Base-by-base conservation (phyloP, 2,329 filamentous ascomycete species). In the Sporothrix humicola region DNA sequence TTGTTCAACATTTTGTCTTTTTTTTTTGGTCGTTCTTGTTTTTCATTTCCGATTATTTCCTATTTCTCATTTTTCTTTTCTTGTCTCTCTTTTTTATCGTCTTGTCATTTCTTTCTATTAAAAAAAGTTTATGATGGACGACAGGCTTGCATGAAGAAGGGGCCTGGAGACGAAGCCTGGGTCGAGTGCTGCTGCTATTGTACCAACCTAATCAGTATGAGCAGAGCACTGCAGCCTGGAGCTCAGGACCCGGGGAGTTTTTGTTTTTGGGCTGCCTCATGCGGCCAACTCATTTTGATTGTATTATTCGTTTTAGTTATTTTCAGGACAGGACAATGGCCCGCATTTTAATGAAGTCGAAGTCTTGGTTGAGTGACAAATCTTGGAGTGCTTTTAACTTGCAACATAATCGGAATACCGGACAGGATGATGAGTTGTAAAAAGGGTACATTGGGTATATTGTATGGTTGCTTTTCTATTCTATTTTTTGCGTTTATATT, bases 11-110 rank as follows among this genome's bases (percentile, higher is more conserved):
- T 37, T 71, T 31, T 6, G 20, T 68, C 72, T 74, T 76, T 63
- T 74, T 70, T 74, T 76, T 63, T 74, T 70, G 74, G 59, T 61
- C 31, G 31, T 37, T 37, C 72, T 76, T 75, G 54, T 74, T 73
- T 69, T 52, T 74, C 26, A 59, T n/a, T 59, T 37, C 20, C 20
- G 23, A 56, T 44, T 74, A 75, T 72, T 63, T n/a, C 26, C 65
- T 37, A 72, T 46, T 20, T 46, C 46, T 72, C 72, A 75, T 65
- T 73, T 73, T 73, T 61, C 69, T 74, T 26, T 65, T 76, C 74
- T 54, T 73, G 73, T 72, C 42, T 74, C 48, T 75, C 66, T 65
- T 52, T 73, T 65, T 70, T 70, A 26, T 71, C 54, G 46, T 73
- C 48, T 61, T 61, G 37, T 68, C 31, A n/a, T 50, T 50, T 56